Conservation (phyloP, 352 stramenopile species). For the Phytopythium mirpurense region DNA sequence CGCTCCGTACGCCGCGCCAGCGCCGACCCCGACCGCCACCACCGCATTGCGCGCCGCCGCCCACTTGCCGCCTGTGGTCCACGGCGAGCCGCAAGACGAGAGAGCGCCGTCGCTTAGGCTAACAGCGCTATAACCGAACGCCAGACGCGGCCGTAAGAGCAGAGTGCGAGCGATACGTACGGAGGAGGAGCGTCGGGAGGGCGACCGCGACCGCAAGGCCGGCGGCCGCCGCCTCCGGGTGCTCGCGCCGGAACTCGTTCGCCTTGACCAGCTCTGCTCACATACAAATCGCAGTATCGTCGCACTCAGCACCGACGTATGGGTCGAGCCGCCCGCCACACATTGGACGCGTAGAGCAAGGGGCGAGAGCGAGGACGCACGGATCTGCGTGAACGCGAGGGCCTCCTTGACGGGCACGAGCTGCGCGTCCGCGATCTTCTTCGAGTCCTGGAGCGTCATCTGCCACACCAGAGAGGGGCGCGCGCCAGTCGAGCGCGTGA, state of each 20-base stretch:
- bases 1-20: slow-evolving; percentile 45
- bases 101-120: background rate
- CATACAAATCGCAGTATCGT: too few relatives aligned
- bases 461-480: slow-evolving; percentile 8
- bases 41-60: slow-evolving; percentile 56
- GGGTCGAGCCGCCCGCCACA: too few relatives aligned
- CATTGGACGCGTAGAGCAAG: background rate
- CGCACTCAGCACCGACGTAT: too few relatives aligned
- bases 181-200: slow-evolving; percentile 53
- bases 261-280: slow-evolving; percentile 58
- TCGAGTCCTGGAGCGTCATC: slow-evolving; percentile 42
- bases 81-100: background rate
- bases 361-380: slow-evolving; percentile 24
- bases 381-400: slow-evolving; percentile 35
- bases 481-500: background rate
- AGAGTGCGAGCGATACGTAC: slow-evolving; percentile 28
- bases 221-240: slow-evolving; percentile 55
- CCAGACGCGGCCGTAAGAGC: too few relatives aligned
- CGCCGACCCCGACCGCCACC: slow-evolving; percentile 50
- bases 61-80: slow-evolving; percentile 49
- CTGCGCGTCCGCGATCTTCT: slow-evolving; percentile 53
- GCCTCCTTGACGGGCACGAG: slow-evolving; percentile 51
- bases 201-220: slow-evolving; percentile 54
- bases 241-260: slow-evolving; percentile 69
- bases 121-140: background rate